phyloP scores from a whole-genome alignment of 768 basidiomycete genomes.

The Pulveroboletus sp. region DNA sequence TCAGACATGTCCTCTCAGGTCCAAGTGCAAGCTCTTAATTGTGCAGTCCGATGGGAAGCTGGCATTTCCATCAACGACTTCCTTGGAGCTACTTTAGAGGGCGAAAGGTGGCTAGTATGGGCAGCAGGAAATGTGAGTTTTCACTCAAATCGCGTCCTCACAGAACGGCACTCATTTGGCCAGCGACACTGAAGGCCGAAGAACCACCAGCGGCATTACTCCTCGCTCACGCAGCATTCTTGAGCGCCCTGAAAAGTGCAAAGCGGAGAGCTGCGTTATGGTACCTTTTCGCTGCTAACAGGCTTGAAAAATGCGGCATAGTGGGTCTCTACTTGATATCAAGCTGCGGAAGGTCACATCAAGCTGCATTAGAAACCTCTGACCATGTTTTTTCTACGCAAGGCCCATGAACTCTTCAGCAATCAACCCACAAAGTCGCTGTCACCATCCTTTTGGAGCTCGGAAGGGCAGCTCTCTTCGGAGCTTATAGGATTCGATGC shows the following conservation, averaged over 20 bases:
- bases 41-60: conserved; percentile 74
- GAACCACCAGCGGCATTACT: conserved; percentile 78
- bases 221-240: conserved; percentile 71
- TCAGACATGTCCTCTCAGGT: conserved; percentile 54
- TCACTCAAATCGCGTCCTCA: neutral
- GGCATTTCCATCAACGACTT: conserved; percentile 59
- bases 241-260: conserved; percentile 55
- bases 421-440: conserved; percentile 48
- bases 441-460: conserved; percentile 79
- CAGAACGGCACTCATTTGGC: conserved; percentile 24
- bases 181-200: conserved; percentile 55
- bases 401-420: conserved; percentile 61
- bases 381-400: conserved; percentile 75
- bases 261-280: conserved; percentile 68
- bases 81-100: conserved; percentile 52
- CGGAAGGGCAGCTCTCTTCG: conserved; percentile 47
- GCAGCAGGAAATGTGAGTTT: conserved; percentile 73
- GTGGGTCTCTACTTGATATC: conserved; percentile 42
- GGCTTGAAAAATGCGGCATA: conserved; percentile 79
- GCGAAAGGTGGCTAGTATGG: conserved; percentile 83
- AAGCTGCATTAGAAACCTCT: conserved; percentile 61
- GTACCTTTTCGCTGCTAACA: conserved; percentile 73
- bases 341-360: neutral
- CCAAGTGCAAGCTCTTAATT: conserved; percentile 63
- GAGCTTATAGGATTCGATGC: conserved; percentile 50